A percentile compares a stretch with the other conserved stretches of the same genome.
phyloP scores from a whole-genome alignment of 345 rosid species.

The Moringa oleifera region DNA sequence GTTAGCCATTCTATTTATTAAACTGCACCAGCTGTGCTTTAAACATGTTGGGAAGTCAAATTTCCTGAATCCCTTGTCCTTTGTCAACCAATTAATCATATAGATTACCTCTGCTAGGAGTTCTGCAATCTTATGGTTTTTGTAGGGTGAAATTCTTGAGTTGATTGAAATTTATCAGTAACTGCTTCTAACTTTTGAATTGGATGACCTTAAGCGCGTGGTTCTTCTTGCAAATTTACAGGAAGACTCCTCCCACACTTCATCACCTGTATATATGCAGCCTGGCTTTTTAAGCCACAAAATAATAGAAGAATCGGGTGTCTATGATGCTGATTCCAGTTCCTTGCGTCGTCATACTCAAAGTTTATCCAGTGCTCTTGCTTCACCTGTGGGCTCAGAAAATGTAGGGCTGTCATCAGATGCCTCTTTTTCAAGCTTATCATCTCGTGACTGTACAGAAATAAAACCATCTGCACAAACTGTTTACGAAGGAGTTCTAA shows the following conservation, averaged over 20 bases:
- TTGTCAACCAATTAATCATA: slow-evolving; percentile 12
- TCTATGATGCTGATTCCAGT: slow-evolving; percentile 18
- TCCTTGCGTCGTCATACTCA: slow-evolving; percentile 19
- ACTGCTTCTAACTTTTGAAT: slow-evolving; percentile 6
- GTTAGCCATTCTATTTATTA: background rate
- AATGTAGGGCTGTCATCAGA: slow-evolving; percentile 12
- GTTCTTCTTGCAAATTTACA: slow-evolving; percentile 22
- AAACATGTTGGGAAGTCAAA: background rate
- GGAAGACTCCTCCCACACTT: slow-evolving; percentile 33
- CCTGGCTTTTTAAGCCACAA: slow-evolving; percentile 35
- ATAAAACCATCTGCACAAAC: slow-evolving; percentile 4
- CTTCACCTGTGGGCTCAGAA: slow-evolving; percentile 18
- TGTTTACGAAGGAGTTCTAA: slow-evolving; percentile 16
- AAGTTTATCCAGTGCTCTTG: slow-evolving; percentile 23
- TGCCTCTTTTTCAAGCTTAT: slow-evolving; percentile 17
- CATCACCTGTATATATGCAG: slow-evolving; percentile 36
- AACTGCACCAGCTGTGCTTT: background rate
- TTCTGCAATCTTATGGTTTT: background rate
- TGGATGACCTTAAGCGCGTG: slow-evolving; percentile 1
- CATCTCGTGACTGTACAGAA: slow-evolving; percentile 9
- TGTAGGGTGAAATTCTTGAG: background rate
- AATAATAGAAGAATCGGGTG: slow-evolving; percentile 27
- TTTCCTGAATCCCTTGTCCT: background rate
- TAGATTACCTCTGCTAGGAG: background rate
- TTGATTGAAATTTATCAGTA: background rate